Base-by-base conservation (phyloP, 2,329 filamentous ascomycete species). In the Colletotrichum lentis region DNA sequence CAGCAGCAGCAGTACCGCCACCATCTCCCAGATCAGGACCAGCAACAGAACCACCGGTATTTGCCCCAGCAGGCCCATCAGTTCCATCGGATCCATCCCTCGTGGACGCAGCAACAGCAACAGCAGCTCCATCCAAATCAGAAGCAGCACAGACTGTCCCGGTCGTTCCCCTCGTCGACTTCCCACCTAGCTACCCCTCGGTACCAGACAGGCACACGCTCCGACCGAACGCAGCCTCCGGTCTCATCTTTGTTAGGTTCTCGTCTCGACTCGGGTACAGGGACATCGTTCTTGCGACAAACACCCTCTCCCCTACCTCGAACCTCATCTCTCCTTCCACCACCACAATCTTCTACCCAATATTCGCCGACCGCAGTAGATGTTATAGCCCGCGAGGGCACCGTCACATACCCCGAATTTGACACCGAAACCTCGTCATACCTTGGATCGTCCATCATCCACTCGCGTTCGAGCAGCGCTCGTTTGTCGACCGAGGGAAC, bases 401-500 rank as follows among this genome's bases (percentile, higher is more conserved):
- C 6, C 20, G 14, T 22, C 4, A 6, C 27, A 14, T 27, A 56
- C 31, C n/a, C 46, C 8, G n/a, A 22, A 5, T n/a, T 46, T 27
- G 24, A 66, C 2, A 22, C 27, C 37, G 49, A 61, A 16, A 14
- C 41, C 8, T 41, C n/a, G 12, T 37, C 35, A 24, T 16, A 60
- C 39, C 50, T 18, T 10, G 35, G 41, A 55, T 53, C 52, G 18
- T 50, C 50, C n/a, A 56, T 37, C 5, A 39, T 57, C 1, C 61
- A 69, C 31, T 80, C 79, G 55, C 77, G 79, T 54, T 78, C 79
- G 12, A 79, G 75, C 67, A 79, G 78, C 66, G 71, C 74, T 20
- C 74, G 74, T 35, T 74, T 75, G 60, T 65, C 77, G 64, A 79
- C 75, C 72, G 82, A 83, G 62, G 74, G 78, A 12, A 74, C 80